A percentile compares a stretch with the other conserved stretches of the same genome.
Conservation (phyloP, 2,329 filamentous ascomycete species). For the Pleoardoris graminearum region DNA sequence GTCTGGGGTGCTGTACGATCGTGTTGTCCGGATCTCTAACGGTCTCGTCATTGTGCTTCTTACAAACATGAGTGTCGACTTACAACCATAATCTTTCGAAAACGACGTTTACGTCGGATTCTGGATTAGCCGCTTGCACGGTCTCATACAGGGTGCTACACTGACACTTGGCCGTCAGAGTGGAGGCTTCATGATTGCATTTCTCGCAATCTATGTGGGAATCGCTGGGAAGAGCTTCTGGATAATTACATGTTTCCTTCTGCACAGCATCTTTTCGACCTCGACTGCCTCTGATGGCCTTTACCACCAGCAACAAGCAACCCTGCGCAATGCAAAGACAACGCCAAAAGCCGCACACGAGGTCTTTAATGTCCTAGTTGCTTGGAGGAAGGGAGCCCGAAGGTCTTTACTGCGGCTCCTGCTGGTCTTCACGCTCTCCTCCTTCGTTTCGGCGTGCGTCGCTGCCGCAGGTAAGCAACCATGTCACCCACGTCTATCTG, state of each 20-base stretch:
- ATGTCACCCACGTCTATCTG: background rate
- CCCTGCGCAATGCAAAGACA: slow-evolving; percentile 36
- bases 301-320: slow-evolving; percentile 39
- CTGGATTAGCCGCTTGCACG: slow-evolving; percentile 23
- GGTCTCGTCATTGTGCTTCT: background rate
- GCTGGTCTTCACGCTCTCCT: slow-evolving; percentile 18
- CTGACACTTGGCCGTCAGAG: slow-evolving; percentile 17
- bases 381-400: slow-evolving; percentile 22
- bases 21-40: too few relatives aligned
- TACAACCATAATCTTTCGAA: slow-evolving; percentile 8
- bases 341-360: slow-evolving; percentile 16
- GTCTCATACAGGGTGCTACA: slow-evolving; percentile 17
- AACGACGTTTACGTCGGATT: slow-evolving; percentile 20
- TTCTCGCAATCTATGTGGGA: slow-evolving; percentile 26
- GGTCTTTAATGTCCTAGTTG: background rate
- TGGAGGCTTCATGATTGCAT: slow-evolving; percentile 25
- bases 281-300: slow-evolving; percentile 25
- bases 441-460: slow-evolving; percentile 26
- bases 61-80: background rate
- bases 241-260: slow-evolving; percentile 16
- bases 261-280: slow-evolving; percentile 17
- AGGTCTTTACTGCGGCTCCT: slow-evolving; percentile 15
- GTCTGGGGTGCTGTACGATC: too few relatives aligned
- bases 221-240: slow-evolving; percentile 19
- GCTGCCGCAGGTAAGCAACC: slow-evolving; percentile 16